Base-by-base conservation (phyloP, 805 yeast genomes). In the Hanseniaspora clermontiae region DNA sequence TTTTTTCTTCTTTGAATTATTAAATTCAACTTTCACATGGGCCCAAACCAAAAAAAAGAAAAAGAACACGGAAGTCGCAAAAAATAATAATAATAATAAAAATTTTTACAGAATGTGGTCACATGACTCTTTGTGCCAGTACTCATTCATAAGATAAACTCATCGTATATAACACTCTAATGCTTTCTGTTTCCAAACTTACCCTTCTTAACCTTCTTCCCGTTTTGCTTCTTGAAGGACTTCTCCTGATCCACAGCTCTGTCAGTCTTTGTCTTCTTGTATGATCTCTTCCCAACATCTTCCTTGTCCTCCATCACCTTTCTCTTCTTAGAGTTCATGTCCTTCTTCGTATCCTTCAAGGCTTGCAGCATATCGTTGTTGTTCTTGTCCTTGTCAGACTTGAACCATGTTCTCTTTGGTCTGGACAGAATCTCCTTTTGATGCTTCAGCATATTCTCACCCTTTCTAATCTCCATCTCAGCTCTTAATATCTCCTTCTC, bases 351-450 rank as follows among this genome's bases (percentile, higher is more conserved):
- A 56, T 73, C 75, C 58, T 78, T 74, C 43, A 72, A 65, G 3
- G 68, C 70, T 62, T 66, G 65, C 39, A 67, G 53, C 32, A 64
- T 67, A 65, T 69, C 68, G 59, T 72, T 62, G 63, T 72, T 64
- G 46, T 71, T 68, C 63, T 74, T 72, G 37, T 77, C 79, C 51
- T 69, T 65, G 57, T 66, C 76, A 53, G 70, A 74, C 70, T 87
- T 91, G 69, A 93, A 91, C 99, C 99, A 93, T 0, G 98, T 93
- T 72, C 99, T 81, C 70, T 80, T 88, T 37, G 98, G 97, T 65
- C 97, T 79, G 0, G 96, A 74, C 61, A 80, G 77, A 65, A 93
- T 93, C 70, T 93, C 97, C 54, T 78, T 79, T 61, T 81, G 80
- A 64, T 86, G 89, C 65, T 79, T 84, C 60, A 93, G 71, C 67